Conservation (phyloP, 495 filamentous ascomycete genomes). For the Hypoxylon lenormandii region DNA sequence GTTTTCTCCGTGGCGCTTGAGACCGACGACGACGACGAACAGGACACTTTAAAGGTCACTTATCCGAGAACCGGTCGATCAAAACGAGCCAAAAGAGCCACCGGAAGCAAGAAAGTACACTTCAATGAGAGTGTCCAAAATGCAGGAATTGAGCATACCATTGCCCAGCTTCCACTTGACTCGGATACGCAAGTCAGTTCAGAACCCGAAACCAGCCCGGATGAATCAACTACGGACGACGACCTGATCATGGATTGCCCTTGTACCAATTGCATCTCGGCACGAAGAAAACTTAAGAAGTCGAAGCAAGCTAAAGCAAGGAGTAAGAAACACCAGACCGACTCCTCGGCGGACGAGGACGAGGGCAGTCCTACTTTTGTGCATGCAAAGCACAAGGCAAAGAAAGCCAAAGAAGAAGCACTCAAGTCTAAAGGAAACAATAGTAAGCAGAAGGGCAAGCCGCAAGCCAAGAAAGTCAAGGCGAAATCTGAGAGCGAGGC, state of each 20-base stretch:
- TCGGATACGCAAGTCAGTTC: constrained; percentile 20
- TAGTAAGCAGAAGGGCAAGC: constrained; percentile 19
- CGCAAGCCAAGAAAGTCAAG: constrained; percentile 40
- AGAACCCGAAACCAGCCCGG: constrained; percentile 27
- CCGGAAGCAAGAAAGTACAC: constrained; percentile 36
- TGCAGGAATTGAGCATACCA: constrained; percentile 41
- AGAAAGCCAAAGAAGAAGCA: constrained; percentile 17
- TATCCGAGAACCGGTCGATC: constrained; percentile 49
- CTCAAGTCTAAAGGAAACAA: constrained; percentile 10
- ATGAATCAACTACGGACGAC: constrained; percentile 23
- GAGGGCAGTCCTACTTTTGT: constrained; percentile 25
- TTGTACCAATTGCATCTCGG: constrained; percentile 42
- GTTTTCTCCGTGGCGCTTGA: constrained; percentile 51
- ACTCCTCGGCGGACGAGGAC: constrained; percentile 20
- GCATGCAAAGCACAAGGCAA: constrained; percentile 37
- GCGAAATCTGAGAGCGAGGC: constrained; percentile 30
- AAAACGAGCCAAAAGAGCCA: not conserved
- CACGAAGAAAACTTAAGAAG: constrained; percentile 22
- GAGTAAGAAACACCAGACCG: constrained; percentile 14
- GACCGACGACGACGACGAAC: constrained; percentile 55
- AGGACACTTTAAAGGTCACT: constrained; percentile 54
- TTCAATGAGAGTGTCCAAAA: constrained; percentile 37
- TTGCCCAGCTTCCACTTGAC: constrained; percentile 4
- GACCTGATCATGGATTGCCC: constrained; percentile 41
- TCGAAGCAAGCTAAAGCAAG: constrained; percentile 14